Percentiles rank a stretch among this genome's conserved stretches.
phyloP scores from a whole-genome alignment of 192 early-diverging fungal species.

The Coemansia aciculifera region DNA sequence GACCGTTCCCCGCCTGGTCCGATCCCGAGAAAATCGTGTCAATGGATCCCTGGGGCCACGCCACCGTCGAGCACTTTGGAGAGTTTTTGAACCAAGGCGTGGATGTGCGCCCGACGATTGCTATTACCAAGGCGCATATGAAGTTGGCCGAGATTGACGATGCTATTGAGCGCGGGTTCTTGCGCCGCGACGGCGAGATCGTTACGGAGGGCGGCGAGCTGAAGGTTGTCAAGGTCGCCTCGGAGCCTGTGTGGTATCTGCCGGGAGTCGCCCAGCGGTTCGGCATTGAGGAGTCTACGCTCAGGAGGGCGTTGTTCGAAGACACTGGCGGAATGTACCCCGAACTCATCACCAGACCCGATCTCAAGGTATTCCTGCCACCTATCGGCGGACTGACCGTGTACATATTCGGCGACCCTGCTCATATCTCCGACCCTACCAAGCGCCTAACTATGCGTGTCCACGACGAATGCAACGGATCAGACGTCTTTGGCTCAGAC shows the following conservation, averaged over 20 bases:
- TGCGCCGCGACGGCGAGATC: slow-evolving; percentile 80
- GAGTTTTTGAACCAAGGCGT: slow-evolving; percentile 66
- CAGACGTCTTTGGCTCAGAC: slow-evolving; percentile 82
- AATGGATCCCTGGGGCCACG: slow-evolving; percentile 90
- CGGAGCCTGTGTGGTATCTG: slow-evolving; percentile 94
- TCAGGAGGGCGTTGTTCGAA: slow-evolving; percentile 85
- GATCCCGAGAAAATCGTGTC: slow-evolving; percentile 90
- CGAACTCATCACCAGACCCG: slow-evolving; percentile 88
- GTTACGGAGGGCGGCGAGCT: slow-evolving; percentile 80
- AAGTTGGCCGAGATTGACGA: slow-evolving; percentile 87
- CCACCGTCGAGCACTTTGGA: slow-evolving; percentile 63
- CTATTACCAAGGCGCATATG: slow-evolving; percentile 95
- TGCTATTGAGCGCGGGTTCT: slow-evolving; percentile 59
- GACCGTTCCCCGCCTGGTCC: slow-evolving; percentile 77
- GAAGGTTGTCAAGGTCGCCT: slow-evolving; percentile 87
- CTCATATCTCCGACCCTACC: slow-evolving; percentile 74
- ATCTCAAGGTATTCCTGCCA: slow-evolving; percentile 91
- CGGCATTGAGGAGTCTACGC: slow-evolving; percentile 77
- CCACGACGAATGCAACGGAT: slow-evolving; percentile 96
- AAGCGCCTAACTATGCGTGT: slow-evolving; percentile 83
- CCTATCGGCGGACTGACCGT: slow-evolving; percentile 91
- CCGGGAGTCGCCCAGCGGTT: slow-evolving; percentile 90
- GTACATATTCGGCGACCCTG: slow-evolving; percentile 91
- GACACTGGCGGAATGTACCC: slow-evolving; percentile 96
- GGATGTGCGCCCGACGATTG: slow-evolving; percentile 88